Base-by-base conservation (phyloP, 1,139 yeast species). In the Saccharomycopsis hybrid region DNA sequence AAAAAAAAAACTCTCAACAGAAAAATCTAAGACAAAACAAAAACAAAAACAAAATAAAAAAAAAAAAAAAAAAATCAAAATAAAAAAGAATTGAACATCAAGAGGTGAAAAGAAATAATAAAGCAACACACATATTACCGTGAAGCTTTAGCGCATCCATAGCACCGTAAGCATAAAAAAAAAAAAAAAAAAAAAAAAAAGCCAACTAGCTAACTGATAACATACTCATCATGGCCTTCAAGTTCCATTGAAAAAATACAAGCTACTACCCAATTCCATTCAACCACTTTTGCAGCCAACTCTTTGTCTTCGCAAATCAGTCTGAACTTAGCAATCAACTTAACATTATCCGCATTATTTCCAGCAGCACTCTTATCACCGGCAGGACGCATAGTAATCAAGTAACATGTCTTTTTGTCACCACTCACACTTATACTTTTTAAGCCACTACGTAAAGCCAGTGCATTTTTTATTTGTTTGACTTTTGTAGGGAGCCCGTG, bases 261-360 rank as follows among this genome's bases (percentile, higher is more conserved):
- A 50, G 72, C 66, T 7, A 82, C 81, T 54, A 84, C 76, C 85
- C 85, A 80, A 52, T 81, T 79, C 88, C 88, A 82, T 54, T 79
- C 83, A 7, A 81, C 72, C 1, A 77, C 68, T 4, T 61, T 59
- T 7, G 60, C 66, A 27, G 53, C 56, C 4, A 50, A 52, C 1
- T 51, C 53, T 5, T 60, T 58, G 2, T 63, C 66, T 3, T 62
- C 59, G 24, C 70, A 56, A 8, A 66, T 50, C 31, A 67, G 66
- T 44, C 65, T 68, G 55, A 78, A 74, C 37, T 62, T 64, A 28
- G 66, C 67, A 9, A 72, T 71, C 44, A 75, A 61, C 38, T 76
- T 74, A 4, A 69, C 61, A 55, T 77, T 81, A 48, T 73, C 38
- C 67, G 66, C 45, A 65, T 68, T 55, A 18, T 18, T 18, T 18